These are phyloP conservation scores for Polytolypa hystricis DNA, from an alignment of 2,329 filamentous ascomycete genomes.

Conservation along the genomic window DNA sequence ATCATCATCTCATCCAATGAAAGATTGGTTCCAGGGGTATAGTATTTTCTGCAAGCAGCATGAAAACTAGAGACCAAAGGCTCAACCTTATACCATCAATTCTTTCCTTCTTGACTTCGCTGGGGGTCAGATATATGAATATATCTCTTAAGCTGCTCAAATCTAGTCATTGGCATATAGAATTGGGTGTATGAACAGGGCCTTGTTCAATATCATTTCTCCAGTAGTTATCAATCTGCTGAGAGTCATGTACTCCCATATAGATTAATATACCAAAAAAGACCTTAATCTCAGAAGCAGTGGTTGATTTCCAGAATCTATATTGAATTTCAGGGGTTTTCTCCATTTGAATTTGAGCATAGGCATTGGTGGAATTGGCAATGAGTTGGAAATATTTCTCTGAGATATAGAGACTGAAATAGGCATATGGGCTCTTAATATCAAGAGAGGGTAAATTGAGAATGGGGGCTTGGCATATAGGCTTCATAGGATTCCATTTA, in stretches of 20 bases:
- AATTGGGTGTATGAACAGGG: background rate
- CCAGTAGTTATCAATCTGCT: background rate
- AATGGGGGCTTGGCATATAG: background rate
- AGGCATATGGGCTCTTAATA: background rate
- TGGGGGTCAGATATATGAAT: slow-evolving; percentile 1
- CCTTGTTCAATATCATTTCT: background rate
- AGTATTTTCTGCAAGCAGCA: background rate
- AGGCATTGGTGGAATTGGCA: background rate
- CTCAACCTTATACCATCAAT: slow-evolving; percentile 2
- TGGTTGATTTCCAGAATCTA: background rate
- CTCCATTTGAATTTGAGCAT: background rate
- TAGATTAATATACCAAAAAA: slow-evolving; percentile 1
- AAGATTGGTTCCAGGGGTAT: slow-evolving; percentile 1
- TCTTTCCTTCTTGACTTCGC: background rate
- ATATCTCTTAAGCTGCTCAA: slow-evolving; percentile 3
- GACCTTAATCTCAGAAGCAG: background rate
- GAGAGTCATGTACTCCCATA: slow-evolving; percentile 1
- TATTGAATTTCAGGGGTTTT: background rate
- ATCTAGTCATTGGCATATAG: background rate
- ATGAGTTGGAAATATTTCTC: background rate
- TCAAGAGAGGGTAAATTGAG: background rate
- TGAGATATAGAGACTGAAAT: background rate
- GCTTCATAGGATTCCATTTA: background rate
- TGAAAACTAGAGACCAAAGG: background rate
- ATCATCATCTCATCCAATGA: slow-evolving; percentile 1